Conservation (phyloP, 768 basidiomycete species). For the Hygrocybe punicea region DNA sequence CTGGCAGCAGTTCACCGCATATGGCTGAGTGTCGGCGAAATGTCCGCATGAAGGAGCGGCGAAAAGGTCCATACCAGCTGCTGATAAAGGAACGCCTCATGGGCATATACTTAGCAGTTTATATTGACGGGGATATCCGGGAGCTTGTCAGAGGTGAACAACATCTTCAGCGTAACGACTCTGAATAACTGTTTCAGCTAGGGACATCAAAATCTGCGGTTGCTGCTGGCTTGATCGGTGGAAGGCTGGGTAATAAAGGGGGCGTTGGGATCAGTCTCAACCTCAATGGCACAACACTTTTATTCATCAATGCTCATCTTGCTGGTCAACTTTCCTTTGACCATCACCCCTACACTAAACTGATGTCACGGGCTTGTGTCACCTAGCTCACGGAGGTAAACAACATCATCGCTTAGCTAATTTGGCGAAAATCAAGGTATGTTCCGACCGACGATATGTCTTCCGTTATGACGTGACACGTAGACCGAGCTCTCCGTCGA, state of each 20-base stretch:
- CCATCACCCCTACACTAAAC: background rate
- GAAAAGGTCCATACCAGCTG: slow-evolving; percentile 76
- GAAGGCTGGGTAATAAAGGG: slow-evolving; percentile 89
- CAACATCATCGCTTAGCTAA: slow-evolving; percentile 80
- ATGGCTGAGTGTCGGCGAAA: slow-evolving; percentile 36
- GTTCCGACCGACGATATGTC: background rate
- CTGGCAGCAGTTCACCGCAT: slow-evolving; percentile 14
- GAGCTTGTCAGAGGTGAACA: slow-evolving; percentile 56
- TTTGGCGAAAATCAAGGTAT: slow-evolving; percentile 82
- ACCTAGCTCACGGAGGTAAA: slow-evolving; percentile 70
- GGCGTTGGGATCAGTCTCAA: slow-evolving; percentile 89
- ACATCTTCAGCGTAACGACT: background rate
- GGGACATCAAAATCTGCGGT: slow-evolving; percentile 80
- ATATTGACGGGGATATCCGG: slow-evolving; percentile 68
- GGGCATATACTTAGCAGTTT: slow-evolving; percentile 79
- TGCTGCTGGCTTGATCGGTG: slow-evolving; percentile 85
- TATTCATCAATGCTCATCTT: slow-evolving; percentile 90
- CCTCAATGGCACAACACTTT: slow-evolving; percentile 73
- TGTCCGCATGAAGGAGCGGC: slow-evolving; percentile 33
- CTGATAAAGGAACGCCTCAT: slow-evolving; percentile 88
- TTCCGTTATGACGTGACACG: background rate
- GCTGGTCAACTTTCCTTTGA: slow-evolving; percentile 51
- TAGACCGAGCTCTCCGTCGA: slow-evolving; percentile 77
- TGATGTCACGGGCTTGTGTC: background rate
- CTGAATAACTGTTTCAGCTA: slow-evolving; percentile 18